Percentiles rank a stretch among this genome's conserved stretches.
Evolutionary conservation across 805 yeast genomes (phyloP).

Genomic region (Debaryomyces tyrocola): DNA sequence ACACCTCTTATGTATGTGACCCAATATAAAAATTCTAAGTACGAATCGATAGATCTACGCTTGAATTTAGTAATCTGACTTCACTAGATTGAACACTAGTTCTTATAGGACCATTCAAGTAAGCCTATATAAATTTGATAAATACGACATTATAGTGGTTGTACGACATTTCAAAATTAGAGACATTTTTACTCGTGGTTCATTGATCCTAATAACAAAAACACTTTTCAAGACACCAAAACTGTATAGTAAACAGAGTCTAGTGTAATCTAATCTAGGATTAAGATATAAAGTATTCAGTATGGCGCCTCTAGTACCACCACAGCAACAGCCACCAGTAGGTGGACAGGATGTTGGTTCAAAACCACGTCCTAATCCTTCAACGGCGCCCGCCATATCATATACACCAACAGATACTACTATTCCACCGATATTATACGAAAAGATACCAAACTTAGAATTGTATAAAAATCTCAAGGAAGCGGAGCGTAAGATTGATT

Average conservation of each 20-base stretch:
- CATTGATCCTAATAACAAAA: constrained; percentile 2
- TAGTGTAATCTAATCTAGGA: too few relatives aligned
- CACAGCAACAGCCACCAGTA: constrained; percentile 11
- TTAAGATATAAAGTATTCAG: neutral
- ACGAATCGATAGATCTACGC: too few relatives aligned
- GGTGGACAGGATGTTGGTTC: constrained; percentile 3
- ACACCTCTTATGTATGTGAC: too few relatives aligned
- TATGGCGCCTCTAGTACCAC: constrained; percentile 16
- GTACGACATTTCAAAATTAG: neutral
- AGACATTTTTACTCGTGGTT: constrained; percentile 1
- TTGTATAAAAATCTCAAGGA: constrained; percentile 69
- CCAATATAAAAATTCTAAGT: too few relatives aligned
- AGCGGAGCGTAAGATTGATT: constrained; percentile 81
- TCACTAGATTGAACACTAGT: too few relatives aligned
- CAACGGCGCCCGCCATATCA: constrained; percentile 39
- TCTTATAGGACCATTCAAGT: too few relatives aligned
- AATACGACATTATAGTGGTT: neutral
- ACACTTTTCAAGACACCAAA: constrained; percentile 9
- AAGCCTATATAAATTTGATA: too few relatives aligned
- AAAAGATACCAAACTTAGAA: constrained; percentile 65
- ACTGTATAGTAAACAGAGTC: too few relatives aligned
- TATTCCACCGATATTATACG: constrained; percentile 37
- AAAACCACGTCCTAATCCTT: constrained; percentile 31
- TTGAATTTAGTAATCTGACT: too few relatives aligned
- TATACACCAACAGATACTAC: constrained; percentile 43